Conservation (phyloP, 495 filamentous ascomycete species). For the Pseudoneurospora amorphoporcata region DNA sequence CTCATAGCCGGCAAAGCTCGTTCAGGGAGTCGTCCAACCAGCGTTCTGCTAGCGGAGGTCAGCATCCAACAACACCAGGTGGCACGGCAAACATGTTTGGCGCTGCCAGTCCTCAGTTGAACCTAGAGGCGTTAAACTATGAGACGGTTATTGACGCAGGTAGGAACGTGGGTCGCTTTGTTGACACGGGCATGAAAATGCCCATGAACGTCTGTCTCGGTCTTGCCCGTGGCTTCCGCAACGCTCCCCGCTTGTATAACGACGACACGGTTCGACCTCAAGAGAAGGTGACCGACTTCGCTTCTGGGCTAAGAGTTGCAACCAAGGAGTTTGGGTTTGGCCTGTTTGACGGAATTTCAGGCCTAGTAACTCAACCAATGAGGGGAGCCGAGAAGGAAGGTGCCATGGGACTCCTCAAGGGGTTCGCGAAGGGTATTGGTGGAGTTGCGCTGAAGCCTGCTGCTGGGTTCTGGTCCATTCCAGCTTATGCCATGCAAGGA, state of each 20-base stretch:
- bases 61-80: background rate
- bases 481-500: slow-evolving; percentile 66
- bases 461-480: slow-evolving; percentile 56
- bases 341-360: slow-evolving; percentile 61
- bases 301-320: slow-evolving; percentile 55
- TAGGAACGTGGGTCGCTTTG: slow-evolving; percentile 55
- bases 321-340: slow-evolving; percentile 59
- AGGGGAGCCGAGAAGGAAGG: slow-evolving; percentile 60
- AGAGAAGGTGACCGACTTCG: slow-evolving; percentile 60
- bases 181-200: slow-evolving; percentile 58
- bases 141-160: slow-evolving; percentile 50
- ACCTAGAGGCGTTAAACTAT: slow-evolving; percentile 22
- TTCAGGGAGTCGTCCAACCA: background rate
- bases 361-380: slow-evolving; percentile 59
- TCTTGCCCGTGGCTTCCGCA: slow-evolving; percentile 76
- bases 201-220: slow-evolving; percentile 74
- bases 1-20: background rate
- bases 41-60: background rate
- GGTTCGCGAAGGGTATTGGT: slow-evolving; percentile 64
- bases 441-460: slow-evolving; percentile 60
- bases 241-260: slow-evolving; percentile 68
- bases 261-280: slow-evolving; percentile 59
- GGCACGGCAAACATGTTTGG: background rate
- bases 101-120: background rate
- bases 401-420: slow-evolving; percentile 58